A percentile compares a stretch with the other conserved stretches of the same genome.
Evolutionary conservation across 768 basidiomycete genomes (phyloP).

Genomic region (Panaeolus papilionaceus): DNA sequence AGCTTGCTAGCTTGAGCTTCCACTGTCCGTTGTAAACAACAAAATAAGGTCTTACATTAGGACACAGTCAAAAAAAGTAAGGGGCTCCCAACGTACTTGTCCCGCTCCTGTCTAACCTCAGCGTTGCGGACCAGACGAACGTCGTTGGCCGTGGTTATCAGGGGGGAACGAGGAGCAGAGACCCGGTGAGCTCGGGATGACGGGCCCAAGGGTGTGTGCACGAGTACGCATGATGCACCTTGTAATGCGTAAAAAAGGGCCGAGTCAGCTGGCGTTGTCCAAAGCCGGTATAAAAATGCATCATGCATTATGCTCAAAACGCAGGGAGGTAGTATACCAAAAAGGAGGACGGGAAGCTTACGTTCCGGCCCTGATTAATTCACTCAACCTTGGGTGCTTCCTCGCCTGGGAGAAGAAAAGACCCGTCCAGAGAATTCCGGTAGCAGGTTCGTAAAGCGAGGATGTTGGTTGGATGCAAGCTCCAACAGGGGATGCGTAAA

Average conservation of each 20-base stretch:
- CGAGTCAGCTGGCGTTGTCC: neutral
- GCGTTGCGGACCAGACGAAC: neutral
- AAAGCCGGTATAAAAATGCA: neutral
- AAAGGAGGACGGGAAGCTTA: conserved; percentile 32
- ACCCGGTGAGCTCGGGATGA: neutral
- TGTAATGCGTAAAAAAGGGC: neutral
- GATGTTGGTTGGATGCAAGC: conserved; percentile 2
- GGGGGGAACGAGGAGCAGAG: neutral
- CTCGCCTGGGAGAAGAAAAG: conserved; percentile 64
- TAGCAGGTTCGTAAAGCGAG: conserved; percentile 16
- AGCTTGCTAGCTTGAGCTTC: conserved; percentile 2
- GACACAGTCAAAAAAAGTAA: neutral
- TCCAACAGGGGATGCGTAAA: conserved; percentile 25
- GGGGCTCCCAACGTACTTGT: conserved; percentile 3
- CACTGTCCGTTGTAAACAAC: neutral
- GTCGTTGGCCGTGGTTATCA: neutral
- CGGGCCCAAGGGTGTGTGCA: conserved; percentile 13
- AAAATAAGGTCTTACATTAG: neutral
- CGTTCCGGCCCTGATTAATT: conserved; percentile 62
- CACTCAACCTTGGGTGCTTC: conserved; percentile 55
- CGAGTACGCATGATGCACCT: conserved; percentile 19
- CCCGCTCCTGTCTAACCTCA: neutral
- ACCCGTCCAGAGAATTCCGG: conserved; percentile 51
- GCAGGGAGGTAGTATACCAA: neutral
- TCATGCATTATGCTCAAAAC: neutral